phyloP scores from a whole-genome alignment of 1,284 basidiomycete species.

The Leccinum pallidistipes region DNA sequence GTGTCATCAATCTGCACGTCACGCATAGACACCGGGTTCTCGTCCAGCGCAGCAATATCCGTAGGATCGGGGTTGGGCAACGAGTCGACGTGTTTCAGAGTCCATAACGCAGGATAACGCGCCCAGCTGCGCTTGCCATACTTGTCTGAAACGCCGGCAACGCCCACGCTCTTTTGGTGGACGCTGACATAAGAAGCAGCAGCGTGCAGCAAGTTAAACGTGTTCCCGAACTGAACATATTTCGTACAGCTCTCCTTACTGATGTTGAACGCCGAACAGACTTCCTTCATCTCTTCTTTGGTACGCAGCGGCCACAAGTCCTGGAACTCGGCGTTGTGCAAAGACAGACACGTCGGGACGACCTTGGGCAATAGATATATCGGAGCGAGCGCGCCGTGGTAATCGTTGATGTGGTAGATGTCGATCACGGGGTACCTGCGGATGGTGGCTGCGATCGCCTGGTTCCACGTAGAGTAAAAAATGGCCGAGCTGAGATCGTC shows the following conservation, averaged over 20 bases:
- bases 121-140: slow-evolving; percentile 96
- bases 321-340: slow-evolving; percentile 96
- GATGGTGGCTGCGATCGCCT: slow-evolving; percentile 88
- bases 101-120: slow-evolving; percentile 92
- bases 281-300: slow-evolving; percentile 97
- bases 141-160: slow-evolving; percentile 94
- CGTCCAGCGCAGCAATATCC: slow-evolving; percentile 90
- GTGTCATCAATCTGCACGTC: slow-evolving; percentile 80
- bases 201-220: slow-evolving; percentile 91
- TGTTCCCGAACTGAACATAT: slow-evolving; percentile 96
- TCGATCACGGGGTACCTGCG: slow-evolving; percentile 83
- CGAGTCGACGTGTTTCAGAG: slow-evolving; percentile 91
- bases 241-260: slow-evolving; percentile 93
- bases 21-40: slow-evolving; percentile 67
- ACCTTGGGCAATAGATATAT: slow-evolving; percentile 90
- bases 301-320: slow-evolving; percentile 93
- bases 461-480: slow-evolving; percentile 97
- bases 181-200: slow-evolving; percentile 88
- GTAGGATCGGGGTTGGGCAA: slow-evolving; percentile 91
- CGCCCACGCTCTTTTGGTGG: slow-evolving; percentile 90
- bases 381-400: slow-evolving; percentile 87
- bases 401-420: slow-evolving; percentile 89
- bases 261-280: slow-evolving; percentile 95
- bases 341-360: slow-evolving; percentile 85
- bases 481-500: slow-evolving; percentile 93